Conservation (phyloP, 1,139 yeast species). For the Yamadazyma buinensis region DNA sequence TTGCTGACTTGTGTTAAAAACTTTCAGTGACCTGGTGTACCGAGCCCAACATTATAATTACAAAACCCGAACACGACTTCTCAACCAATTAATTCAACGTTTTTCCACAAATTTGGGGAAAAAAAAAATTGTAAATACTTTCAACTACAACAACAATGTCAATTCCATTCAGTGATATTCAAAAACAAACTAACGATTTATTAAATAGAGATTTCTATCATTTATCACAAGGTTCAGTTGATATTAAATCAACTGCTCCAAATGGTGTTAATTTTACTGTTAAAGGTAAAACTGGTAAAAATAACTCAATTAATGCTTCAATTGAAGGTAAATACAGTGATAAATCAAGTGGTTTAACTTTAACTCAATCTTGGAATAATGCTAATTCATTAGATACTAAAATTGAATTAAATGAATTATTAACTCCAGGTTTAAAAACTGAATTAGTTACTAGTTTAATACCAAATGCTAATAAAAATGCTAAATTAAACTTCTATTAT, state of each 20-base stretch:
- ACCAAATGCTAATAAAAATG: conserved; percentile 86
- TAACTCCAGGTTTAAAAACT: conserved; percentile 94
- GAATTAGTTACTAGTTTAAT: conserved; percentile 85
- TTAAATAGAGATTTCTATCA: conserved; percentile 93
- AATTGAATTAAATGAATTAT: conserved; percentile 86
- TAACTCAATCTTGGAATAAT: conserved; percentile 98
- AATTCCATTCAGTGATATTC: conserved; percentile 80
- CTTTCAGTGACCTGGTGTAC: not conserved
- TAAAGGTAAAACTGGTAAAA: conserved; percentile 86
- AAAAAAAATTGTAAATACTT: too few relatives aligned
- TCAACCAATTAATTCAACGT: conserved; percentile 3
- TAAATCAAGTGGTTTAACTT: conserved; percentile 87
- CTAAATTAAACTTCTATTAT: conserved; percentile 88
- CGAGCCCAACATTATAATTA: not conserved
- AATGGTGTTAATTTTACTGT: conserved; percentile 94
- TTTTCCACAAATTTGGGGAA: not conserved
- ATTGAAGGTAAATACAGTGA: conserved; percentile 92
- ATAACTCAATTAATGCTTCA: conserved; percentile 81
- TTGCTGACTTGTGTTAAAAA: not conserved
- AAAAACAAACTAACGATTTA: conserved; percentile 86
- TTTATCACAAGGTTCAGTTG: conserved; percentile 80
- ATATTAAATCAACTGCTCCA: conserved; percentile 90
- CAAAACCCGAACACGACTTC: conserved; percentile 3
- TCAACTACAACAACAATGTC: conserved; percentile 10
- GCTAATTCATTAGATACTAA: conserved; percentile 90